phyloP scores from a whole-genome alignment of 345 rosid species.

The Eucalyptus sp. region DNA sequence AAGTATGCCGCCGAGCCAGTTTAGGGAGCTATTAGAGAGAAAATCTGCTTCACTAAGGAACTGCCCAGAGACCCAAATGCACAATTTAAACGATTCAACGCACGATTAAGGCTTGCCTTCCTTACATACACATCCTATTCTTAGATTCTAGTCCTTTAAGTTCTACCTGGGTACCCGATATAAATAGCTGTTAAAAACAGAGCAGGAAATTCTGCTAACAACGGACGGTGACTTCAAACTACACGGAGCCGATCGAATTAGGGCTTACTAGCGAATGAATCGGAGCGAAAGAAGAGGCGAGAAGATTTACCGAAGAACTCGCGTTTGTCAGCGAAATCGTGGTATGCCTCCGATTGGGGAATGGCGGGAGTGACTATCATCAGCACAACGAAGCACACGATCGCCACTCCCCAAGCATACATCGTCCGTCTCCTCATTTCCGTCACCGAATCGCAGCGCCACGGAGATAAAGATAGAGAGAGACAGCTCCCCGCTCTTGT shows the following conservation, averaged over 20 bases:
- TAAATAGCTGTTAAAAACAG: not conserved
- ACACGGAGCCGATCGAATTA: not conserved
- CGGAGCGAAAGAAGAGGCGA: not conserved
- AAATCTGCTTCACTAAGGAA: not conserved
- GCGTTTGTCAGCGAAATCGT: constrained; percentile 90
- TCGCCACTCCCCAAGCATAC: constrained; percentile 57
- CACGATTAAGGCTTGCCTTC: not conserved
- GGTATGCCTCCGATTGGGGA: constrained; percentile 77
- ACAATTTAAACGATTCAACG: not conserved
- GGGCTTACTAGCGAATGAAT: not conserved
- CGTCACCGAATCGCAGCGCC: not conserved
- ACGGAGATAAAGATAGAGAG: not conserved
- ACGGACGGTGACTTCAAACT: not conserved
- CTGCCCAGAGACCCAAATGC: not conserved
- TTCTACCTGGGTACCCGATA: not conserved
- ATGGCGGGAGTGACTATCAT: constrained; percentile 86
- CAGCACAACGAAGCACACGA: constrained; percentile 49
- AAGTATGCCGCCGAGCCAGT: not conserved
- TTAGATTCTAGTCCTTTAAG: not conserved
- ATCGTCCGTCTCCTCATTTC: constrained; percentile 45
- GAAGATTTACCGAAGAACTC: constrained; percentile 45
- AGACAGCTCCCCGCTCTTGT: not conserved
- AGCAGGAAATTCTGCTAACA: not conserved
- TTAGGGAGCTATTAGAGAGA: not conserved
- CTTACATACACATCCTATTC: not conserved